Percentiles rank a stretch among this genome's conserved stretches.
Conservation (phyloP, 164 flowering plant species). For the Magnolia kwangsiensis region DNA sequence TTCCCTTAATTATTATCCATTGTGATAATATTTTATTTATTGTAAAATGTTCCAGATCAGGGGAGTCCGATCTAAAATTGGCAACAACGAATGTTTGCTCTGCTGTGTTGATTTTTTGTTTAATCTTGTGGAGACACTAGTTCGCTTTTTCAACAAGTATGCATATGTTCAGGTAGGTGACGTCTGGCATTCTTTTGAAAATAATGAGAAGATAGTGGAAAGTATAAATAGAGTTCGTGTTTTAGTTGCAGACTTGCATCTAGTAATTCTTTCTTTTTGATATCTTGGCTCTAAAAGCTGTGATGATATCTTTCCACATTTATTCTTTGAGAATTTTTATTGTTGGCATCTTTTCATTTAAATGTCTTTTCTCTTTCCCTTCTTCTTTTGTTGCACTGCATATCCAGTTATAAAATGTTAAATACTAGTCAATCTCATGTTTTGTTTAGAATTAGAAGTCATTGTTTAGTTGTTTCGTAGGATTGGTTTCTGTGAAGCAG, state of each 20-base stretch:
- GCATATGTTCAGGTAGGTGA: conserved; percentile 89
- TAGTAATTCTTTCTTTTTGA: background rate
- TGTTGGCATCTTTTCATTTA: background rate
- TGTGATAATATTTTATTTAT: background rate
- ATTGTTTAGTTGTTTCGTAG: background rate
- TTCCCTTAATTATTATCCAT: background rate
- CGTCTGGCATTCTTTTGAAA: background rate
- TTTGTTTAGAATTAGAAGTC: background rate
- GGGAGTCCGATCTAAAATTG: conserved; percentile 93
- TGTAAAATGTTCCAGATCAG: conserved; percentile 60
- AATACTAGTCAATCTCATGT: too few relatives aligned
- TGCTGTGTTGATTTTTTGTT: conserved; percentile 97
- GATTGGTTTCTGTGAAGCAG: background rate
- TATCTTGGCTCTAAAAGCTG: background rate
- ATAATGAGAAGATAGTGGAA: background rate
- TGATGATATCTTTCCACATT: background rate
- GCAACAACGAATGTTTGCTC: conserved; percentile 92
- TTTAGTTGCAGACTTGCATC: background rate
- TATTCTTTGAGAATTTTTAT: background rate
- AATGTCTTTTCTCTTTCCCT: background rate
- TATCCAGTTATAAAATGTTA: background rate
- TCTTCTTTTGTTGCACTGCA: background rate
- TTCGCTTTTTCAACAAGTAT: conserved; percentile 94
- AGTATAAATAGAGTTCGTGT: background rate
- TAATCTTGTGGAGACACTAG: conserved; percentile 94